Conservation (phyloP, 352 stramenopile genomes). For the Globisporangium okanoganense region DNA sequence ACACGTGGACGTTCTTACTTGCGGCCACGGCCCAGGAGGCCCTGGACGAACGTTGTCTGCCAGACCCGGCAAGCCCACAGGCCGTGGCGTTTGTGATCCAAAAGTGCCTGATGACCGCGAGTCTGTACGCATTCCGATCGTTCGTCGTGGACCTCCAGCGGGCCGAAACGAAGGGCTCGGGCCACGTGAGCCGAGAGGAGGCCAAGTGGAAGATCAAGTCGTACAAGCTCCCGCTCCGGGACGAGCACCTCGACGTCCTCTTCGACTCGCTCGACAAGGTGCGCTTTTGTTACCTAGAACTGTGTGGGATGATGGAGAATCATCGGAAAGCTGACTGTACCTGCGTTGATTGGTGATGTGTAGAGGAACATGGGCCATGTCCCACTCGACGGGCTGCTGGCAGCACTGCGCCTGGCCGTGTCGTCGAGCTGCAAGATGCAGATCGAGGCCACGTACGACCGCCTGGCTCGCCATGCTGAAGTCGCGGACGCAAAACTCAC, state of each 20-base stretch:
- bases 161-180: conserved; percentile 41
- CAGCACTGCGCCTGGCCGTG: conserved; percentile 35
- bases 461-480: conserved; percentile 22
- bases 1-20: conserved; percentile 70
- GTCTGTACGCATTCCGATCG: conserved; percentile 57
- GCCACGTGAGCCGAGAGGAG: conserved; percentile 62
- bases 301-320: neutral
- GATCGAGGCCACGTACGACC: conserved; percentile 44
- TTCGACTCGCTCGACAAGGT: conserved; percentile 71
- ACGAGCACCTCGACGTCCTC: conserved; percentile 73
- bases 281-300: neutral
- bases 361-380: conserved; percentile 59
- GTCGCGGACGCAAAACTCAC: conserved; percentile 35
- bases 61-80: conserved; percentile 32
- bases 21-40: conserved; percentile 33
- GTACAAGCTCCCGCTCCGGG: conserved; percentile 47
- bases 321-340: neutral
- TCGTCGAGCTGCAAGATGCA: conserved; percentile 25
- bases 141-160: conserved; percentile 40
- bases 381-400: conserved; percentile 38
- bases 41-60: conserved; percentile 39
- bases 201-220: conserved; percentile 58
- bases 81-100: conserved; percentile 50
- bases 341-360: neutral
- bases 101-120: conserved; percentile 46